Evolutionary conservation across 805 yeast species (phyloP).

Genomic region (Teunomyces gatunensis): DNA sequence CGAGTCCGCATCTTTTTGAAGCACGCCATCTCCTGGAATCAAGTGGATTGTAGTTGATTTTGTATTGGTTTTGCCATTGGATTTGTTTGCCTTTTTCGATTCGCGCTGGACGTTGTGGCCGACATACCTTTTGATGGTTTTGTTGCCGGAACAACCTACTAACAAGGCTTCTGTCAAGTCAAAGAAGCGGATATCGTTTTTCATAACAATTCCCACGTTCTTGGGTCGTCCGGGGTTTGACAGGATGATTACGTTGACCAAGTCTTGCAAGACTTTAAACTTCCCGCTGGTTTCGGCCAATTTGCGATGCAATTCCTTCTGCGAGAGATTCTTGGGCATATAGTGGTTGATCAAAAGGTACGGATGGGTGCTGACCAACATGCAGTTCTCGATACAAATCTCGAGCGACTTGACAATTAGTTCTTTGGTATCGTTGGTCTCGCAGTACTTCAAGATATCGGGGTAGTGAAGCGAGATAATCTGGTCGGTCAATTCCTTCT

Average conservation of each 20-base stretch:
- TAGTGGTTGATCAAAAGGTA: conserved; percentile 79
- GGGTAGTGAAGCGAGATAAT: conserved; percentile 88
- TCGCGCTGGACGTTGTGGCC: conserved; percentile 61
- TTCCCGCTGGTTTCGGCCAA: conserved; percentile 81
- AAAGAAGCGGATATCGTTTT: conserved; percentile 59
- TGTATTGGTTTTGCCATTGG: conserved; percentile 3
- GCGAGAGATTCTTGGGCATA: conserved; percentile 74
- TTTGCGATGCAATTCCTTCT: conserved; percentile 68
- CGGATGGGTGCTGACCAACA: conserved; percentile 85
- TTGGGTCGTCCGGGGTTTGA: conserved; percentile 26
- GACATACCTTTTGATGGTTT: conserved; percentile 53
- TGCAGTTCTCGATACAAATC: conserved; percentile 72
- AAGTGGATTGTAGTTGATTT: conserved; percentile 11
- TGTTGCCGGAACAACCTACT: conserved; percentile 50
- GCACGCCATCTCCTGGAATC: conserved; percentile 12
- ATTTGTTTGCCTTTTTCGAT: conserved; percentile 18
- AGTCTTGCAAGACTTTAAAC: conserved; percentile 64
- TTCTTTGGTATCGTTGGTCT: conserved; percentile 47
- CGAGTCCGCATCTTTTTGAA: conserved; percentile 22
- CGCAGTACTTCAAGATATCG: conserved; percentile 85
- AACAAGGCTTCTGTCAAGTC: conserved; percentile 74
- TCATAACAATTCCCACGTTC: conserved; percentile 67
- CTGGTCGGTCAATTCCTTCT: conserved; percentile 85
- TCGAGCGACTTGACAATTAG: conserved; percentile 73
- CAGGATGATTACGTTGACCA: conserved; percentile 53